These are phyloP conservation scores for Entomophthora muscae DNA, from an alignment of 371 early-diverging fungal genomes.

Conservation along the genomic window DNA sequence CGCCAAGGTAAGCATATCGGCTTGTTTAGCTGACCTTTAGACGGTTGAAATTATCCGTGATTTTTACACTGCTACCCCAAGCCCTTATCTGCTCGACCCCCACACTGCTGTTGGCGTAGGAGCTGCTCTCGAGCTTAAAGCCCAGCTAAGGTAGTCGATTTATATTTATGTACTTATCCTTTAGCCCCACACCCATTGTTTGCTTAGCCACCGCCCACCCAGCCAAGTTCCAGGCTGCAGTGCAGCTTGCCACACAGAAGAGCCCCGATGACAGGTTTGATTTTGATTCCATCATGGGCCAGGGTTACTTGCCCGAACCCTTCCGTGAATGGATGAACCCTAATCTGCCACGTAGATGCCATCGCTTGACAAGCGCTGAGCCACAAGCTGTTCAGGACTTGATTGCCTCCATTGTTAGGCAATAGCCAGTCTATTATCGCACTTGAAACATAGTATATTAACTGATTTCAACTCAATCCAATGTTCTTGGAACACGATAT, in stretches of 20 bases:
- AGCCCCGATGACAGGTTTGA: not conserved
- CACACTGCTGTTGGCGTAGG: slow-evolving; percentile 91
- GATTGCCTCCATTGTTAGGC: not conserved
- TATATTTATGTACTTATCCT: slow-evolving; percentile 8
- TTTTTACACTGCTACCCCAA: slow-evolving; percentile 36
- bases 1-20: slow-evolving; percentile 17
- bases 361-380: not conserved
- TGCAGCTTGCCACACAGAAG: slow-evolving; percentile 32
- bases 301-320: slow-evolving; percentile 3
- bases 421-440: too few species aligned
- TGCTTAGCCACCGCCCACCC: slow-evolving; percentile 90
- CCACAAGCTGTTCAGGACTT: not conserved
- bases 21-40: slow-evolving; percentile 12
- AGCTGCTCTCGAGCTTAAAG: slow-evolving; percentile 47
- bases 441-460: too few species aligned
- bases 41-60: slow-evolving; percentile 53
- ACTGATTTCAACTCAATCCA: too few species aligned
- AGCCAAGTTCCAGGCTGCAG: slow-evolving; percentile 89
- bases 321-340: slow-evolving; percentile 5
- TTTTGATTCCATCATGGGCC: not conserved
- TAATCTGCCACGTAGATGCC: not conserved
- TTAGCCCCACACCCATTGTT: slow-evolving; percentile 22
- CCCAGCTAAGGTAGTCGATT: slow-evolving; percentile 9
- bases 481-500: too few species aligned
- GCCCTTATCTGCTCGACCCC: slow-evolving; percentile 74